Conservation (phyloP, 768 basidiomycete species). For the Hirschioporus abietinus region DNA sequence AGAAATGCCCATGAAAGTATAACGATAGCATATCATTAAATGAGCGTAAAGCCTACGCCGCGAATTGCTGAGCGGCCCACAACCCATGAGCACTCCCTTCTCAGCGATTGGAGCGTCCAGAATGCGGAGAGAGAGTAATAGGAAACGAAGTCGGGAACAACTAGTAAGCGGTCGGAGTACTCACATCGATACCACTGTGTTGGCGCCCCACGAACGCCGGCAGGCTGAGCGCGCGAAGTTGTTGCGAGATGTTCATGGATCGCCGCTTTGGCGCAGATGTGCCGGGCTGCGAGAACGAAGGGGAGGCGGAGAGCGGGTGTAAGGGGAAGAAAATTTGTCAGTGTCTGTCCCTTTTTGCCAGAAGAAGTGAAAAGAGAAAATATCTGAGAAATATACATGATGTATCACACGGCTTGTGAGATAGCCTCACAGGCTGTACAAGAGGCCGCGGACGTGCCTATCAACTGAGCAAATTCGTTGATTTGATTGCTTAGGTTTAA, state of each 20-base stretch:
- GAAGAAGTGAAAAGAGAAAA: slow-evolving; percentile 4
- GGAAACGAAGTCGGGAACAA: slow-evolving; percentile 14
- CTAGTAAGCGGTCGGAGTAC: slow-evolving; percentile 25
- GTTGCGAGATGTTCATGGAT: slow-evolving; percentile 64
- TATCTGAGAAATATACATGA: slow-evolving; percentile 4
- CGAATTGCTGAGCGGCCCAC: no score
- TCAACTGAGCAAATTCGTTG: no score
- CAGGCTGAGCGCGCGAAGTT: slow-evolving; percentile 68
- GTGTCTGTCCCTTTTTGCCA: no score
- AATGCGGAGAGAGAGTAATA: slow-evolving; percentile 2
- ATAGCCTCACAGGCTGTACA: slow-evolving; percentile 10
- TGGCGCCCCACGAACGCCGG: slow-evolving; percentile 75
- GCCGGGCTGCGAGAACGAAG: no score
- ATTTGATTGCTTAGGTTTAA: no score
- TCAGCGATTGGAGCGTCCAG: slow-evolving; percentile 4
- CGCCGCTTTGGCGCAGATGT: slow-evolving; percentile 23
- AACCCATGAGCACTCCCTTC: not conserved
- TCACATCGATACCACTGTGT: slow-evolving; percentile 88
- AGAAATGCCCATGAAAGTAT: slow-evolving; percentile 5
- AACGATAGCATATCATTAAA: not conserved
- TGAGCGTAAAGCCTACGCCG: no score
- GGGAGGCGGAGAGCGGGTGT: no score
- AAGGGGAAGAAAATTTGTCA: slow-evolving; percentile 10
- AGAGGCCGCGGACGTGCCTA: slow-evolving; percentile 4
- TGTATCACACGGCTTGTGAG: not conserved